phyloP scores from a whole-genome alignment of 371 early-diverging fungal genomes.

The Rhizopus microsporus region DNA sequence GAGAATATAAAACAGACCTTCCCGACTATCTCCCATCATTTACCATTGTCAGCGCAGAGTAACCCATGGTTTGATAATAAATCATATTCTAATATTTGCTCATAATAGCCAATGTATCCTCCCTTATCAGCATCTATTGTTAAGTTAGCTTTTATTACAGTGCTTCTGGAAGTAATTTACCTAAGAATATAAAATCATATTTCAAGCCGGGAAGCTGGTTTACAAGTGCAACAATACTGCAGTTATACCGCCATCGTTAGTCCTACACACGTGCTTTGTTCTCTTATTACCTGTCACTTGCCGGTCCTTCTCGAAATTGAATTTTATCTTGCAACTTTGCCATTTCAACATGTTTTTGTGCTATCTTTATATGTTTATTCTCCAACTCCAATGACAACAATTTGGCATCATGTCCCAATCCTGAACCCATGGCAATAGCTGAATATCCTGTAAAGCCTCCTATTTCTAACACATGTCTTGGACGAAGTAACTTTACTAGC shows the following conservation, averaged over 20 bases:
- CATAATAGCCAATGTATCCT: constrained; percentile 55
- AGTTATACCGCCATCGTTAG: constrained; percentile 22
- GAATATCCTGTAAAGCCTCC: constrained; percentile 66
- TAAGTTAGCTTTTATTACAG: not conserved
- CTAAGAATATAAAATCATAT: constrained; percentile 60
- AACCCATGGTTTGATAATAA: constrained; percentile 52
- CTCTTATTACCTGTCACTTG: constrained; percentile 30
- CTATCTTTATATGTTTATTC: constrained; percentile 35
- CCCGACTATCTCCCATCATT: not conserved
- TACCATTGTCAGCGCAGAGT: constrained; percentile 63
- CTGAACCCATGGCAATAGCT: constrained; percentile 65
- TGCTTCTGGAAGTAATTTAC: constrained; percentile 27
- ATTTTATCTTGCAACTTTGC: constrained; percentile 22
- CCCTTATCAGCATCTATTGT: constrained; percentile 64
- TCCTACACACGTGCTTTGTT: not conserved
- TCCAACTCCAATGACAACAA: constrained; percentile 55
- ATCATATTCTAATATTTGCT: constrained; percentile 50
- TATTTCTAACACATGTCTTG: constrained; percentile 51
- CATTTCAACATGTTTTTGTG: constrained; percentile 35
- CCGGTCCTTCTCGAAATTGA: constrained; percentile 28
- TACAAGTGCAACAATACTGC: constrained; percentile 29
- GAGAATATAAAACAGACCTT: not conserved
- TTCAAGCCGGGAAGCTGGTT: constrained; percentile 15
- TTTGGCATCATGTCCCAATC: constrained; percentile 25
- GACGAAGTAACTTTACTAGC: constrained; percentile 37